A percentile compares a stretch with the other conserved stretches of the same genome.
phyloP scores from a whole-genome alignment of 768 basidiomycete species.

The Mycena polygramma region DNA sequence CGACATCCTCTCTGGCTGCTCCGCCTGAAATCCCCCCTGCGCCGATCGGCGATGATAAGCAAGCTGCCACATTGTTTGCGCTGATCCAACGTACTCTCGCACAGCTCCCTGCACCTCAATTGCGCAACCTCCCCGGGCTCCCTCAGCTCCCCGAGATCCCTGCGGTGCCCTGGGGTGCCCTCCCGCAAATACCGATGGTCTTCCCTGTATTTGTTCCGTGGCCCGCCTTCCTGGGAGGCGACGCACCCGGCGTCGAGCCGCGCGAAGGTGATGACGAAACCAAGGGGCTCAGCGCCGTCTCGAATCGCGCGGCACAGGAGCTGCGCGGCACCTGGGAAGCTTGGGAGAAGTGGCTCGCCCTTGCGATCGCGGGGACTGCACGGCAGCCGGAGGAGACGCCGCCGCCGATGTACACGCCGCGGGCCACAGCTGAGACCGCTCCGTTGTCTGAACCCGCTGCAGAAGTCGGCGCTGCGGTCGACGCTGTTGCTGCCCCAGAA shows the following conservation, averaged over 20 bases:
- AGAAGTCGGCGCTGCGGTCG: slow-evolving; percentile 34
- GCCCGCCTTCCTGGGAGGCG: slow-evolving; percentile 74
- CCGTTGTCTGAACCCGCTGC: slow-evolving; percentile 35
- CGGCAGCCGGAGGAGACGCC: slow-evolving; percentile 66
- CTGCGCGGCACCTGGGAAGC: slow-evolving; percentile 82
- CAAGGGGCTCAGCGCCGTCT: slow-evolving; percentile 56
- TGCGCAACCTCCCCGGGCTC: slow-evolving; percentile 66
- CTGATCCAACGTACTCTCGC: slow-evolving; percentile 83
- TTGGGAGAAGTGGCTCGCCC: slow-evolving; percentile 83
- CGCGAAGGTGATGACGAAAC: slow-evolving; percentile 52
- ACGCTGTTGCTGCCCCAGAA: slow-evolving; percentile 27
- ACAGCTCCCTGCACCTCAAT: slow-evolving; percentile 71
- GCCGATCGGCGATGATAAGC: slow-evolving; percentile 57
- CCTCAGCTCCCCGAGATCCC: slow-evolving; percentile 80
- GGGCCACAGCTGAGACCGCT: slow-evolving; percentile 45
- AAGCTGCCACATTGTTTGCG: slow-evolving; percentile 70
- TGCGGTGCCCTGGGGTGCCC: slow-evolving; percentile 69
- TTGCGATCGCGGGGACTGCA: slow-evolving; percentile 64
- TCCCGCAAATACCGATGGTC: slow-evolving; percentile 80
- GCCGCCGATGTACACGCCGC: slow-evolving; percentile 82
- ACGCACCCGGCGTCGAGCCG: slow-evolving; percentile 47
- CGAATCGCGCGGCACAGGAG: slow-evolving; percentile 69
- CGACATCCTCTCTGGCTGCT: slow-evolving; percentile 29
- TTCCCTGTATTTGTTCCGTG: slow-evolving; percentile 87
- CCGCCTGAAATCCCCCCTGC: slow-evolving; percentile 14